phyloP scores from a whole-genome alignment of 2,329 filamentous ascomycete species.

The Trichoderma simmonsii region DNA sequence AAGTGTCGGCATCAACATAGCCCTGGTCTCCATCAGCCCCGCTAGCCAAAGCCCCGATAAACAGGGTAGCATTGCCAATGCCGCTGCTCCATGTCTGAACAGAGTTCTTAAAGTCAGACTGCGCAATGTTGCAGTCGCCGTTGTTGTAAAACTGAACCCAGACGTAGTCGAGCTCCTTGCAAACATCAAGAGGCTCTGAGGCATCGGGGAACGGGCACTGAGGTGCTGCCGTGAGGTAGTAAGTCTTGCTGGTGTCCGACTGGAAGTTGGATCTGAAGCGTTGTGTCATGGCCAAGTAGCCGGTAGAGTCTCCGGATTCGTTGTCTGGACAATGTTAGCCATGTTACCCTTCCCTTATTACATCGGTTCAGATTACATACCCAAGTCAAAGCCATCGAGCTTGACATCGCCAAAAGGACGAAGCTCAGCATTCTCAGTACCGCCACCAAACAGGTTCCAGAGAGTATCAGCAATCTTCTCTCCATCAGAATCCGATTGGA shows the following conservation, averaged over 20 bases:
- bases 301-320: background rate
- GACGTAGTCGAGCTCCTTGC: background rate
- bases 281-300: background rate
- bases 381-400: background rate
- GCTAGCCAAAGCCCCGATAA: constrained; percentile 57
- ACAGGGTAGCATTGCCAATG: constrained; percentile 57
- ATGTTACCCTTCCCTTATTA: background rate
- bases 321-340: background rate
- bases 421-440: background rate
- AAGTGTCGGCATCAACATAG: background rate
- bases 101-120: constrained; percentile 54
- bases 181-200: background rate
- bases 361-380: background rate
- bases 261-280: background rate
- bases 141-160: constrained; percentile 55
- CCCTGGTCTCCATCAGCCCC: constrained; percentile 22
- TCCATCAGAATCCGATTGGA: background rate
- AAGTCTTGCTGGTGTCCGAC: background rate
- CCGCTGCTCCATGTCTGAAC: constrained; percentile 63
- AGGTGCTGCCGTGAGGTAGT: background rate
- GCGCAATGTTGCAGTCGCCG: constrained; percentile 52
- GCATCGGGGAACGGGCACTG: background rate
- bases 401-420: background rate
- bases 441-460: background rate
- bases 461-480: background rate